A percentile compares a stretch with the other conserved stretches of the same genome.
These are phyloP conservation scores for Acanthochlamys bracteata DNA, from an alignment of 106 monocot genomes.

Conservation along the genomic window DNA sequence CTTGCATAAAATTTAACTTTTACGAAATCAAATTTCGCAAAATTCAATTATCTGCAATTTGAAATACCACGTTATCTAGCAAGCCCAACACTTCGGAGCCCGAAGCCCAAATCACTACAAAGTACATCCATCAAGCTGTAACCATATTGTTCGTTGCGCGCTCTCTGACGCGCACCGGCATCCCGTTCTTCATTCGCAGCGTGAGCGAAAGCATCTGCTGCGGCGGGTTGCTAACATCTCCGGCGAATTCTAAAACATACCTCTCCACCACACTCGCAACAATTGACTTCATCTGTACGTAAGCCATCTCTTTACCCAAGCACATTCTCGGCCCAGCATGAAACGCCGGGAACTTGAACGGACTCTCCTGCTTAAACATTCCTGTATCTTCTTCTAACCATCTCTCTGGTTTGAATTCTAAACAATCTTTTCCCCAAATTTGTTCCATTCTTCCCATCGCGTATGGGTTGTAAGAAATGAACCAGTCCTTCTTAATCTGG, in stretches of 20 bases:
- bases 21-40: too few species aligned
- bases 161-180: slow-evolving; percentile 5
- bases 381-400: slow-evolving; percentile 1
- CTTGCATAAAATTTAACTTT: too few species aligned
- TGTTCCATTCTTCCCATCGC: slow-evolving; percentile 6
- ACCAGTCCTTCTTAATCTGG: not conserved
- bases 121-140: too few species aligned
- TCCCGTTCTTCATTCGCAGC: slow-evolving; percentile 12
- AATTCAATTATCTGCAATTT: too few species aligned
- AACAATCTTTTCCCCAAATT: slow-evolving; percentile 8
- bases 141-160: not conserved
- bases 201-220: slow-evolving; percentile 6
- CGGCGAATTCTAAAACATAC: not conserved
- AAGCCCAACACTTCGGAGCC: too few species aligned
- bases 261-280: slow-evolving; percentile 6
- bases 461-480: not conserved
- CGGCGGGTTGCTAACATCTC: not conserved
- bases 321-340: slow-evolving; percentile 11
- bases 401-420: slow-evolving; percentile 7
- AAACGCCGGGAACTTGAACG: slow-evolving; percentile 8
- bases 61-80: too few species aligned
- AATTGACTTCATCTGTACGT: slow-evolving; percentile 15
- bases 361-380: slow-evolving; percentile 5
- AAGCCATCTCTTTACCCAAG: slow-evolving; percentile 18
- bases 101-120: too few species aligned